Evolutionary conservation across 2,329 filamentous ascomycete species (phyloP), one percentile per base, ranked within the genome.

Genomic region (Fusarium cyanostomum): DNA sequence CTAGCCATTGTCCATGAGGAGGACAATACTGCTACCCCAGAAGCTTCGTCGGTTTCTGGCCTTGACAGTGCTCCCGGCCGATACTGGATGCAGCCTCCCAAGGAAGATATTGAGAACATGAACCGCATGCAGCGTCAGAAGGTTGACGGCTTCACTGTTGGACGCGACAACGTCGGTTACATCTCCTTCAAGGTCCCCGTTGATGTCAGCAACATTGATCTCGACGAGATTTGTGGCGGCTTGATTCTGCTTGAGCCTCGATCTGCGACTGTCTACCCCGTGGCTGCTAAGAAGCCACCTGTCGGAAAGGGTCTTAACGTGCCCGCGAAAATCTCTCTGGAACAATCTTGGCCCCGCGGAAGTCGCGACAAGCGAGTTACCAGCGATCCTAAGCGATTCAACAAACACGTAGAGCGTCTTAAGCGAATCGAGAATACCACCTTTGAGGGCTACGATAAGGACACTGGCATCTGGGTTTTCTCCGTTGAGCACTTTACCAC

Each of bases 401-500:
- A 89, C 33, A 96, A 93, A 78, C 95, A 99, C 75, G 79, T 97
- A 53, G 87, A 90, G 59, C 89, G 92, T 51, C 86, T 99, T 21
- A 91, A 88, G 81, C 87, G 85, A 56, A 92, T 97, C 33, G 80
- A 81, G 8, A 89, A 92, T 74, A 98, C 95, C 0, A 87, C 87
- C 5, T 98, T 97, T 70, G 82, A 94, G 69, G 83, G 84, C 70
- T 99, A 97, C 75, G 86, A 96, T 64, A 81, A 83, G 55, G 83
- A 92, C 2, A 93, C 88, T 49, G 95, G 94, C 49, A 85, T 91
- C 42, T 99, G 96, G 96, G 86, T 86, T 12, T 99, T 99, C 80
- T 88, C 83, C 9, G 95, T 99, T n/a, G 89, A 94, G 71, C 95
- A 99, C 76, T 99, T 96, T 76, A 98, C 94, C 1, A 97, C 93